phyloP scores from a whole-genome alignment of 2,329 filamentous ascomycete genomes.

The Aspergillus fijiensis region DNA sequence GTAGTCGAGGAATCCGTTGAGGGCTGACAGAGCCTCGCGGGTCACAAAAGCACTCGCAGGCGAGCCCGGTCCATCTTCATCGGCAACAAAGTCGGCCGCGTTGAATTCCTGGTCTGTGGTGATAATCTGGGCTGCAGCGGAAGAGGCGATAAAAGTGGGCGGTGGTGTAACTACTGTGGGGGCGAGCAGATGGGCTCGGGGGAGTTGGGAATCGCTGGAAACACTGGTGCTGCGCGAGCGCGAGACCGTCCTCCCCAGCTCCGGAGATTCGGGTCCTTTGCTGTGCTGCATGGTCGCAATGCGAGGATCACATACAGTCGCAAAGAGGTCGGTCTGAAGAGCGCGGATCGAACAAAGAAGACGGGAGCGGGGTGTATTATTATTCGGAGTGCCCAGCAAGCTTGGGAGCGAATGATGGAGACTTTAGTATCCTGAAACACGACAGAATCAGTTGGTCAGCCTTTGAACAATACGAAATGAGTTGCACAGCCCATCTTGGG shows the following conservation, averaged over 20 bases:
- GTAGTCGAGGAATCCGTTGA: conserved; percentile 93
- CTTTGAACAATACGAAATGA: conserved; percentile 6
- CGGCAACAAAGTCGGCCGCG: conserved; percentile 67
- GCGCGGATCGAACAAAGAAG: background rate
- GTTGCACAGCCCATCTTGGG: conserved; percentile 11
- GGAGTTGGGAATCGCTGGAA: conserved; percentile 38
- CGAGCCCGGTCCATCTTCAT: conserved; percentile 64
- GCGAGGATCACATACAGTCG: conserved; percentile 12
- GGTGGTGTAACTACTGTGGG: conserved; percentile 72
- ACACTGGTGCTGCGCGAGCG: conserved; percentile 43
- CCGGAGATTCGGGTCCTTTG: conserved; percentile 32
- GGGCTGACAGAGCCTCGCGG: conserved; percentile 67
- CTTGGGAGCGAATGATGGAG: background rate
- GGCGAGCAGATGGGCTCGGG: conserved; percentile 51
- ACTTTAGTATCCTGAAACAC: conserved; percentile 11
- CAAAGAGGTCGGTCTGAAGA: background rate
- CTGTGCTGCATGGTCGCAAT: conserved; percentile 30
- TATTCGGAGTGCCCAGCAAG: background rate
- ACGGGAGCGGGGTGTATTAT: background rate
- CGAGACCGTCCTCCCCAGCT: conserved; percentile 28
- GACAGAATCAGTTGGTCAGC: conserved; percentile 8
- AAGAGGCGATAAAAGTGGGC: conserved; percentile 82
- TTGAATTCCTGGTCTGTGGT: conserved; percentile 81
- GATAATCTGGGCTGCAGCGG: conserved; percentile 87
- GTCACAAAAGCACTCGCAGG: conserved; percentile 72